Evolutionary conservation across 805 yeast genomes (phyloP), one percentile per base, ranked within the genome.

Genomic region (Hanseniaspora pseudoguilliermondii): DNA sequence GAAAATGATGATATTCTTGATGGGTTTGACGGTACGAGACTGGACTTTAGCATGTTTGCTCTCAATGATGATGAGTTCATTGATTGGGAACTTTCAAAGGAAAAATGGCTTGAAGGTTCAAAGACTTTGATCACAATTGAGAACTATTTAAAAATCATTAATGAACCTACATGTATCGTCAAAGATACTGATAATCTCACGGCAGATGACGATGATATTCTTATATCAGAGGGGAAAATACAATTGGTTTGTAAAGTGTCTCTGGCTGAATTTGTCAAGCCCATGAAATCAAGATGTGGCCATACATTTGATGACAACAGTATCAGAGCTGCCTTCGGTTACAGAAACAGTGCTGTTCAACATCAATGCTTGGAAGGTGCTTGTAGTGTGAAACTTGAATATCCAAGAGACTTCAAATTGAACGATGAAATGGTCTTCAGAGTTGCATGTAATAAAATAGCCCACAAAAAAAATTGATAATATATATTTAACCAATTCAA

Each of bases 181-280:
- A 47, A 40, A 2, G 62, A 58, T 25, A 57, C 56, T 11, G 64
- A 59, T 5, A 60, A 57, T 10, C 57, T 59, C 16, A 76, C 72
- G 16, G 73, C 67, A 7, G 41, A 18, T 9, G 50, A 63, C 40
- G 86, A 82, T 23, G 91, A 83, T 23, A 47, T 85, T 35, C 78
- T 75, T 43, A 75, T 85, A 6, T 80, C 78, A 10, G 95, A 93
- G 56, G 93, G 93, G 40, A 77, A 70, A 39, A 71, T 86, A n/a
- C 80, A 82, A 48, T 64, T 86, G 57, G 75, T 72, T 27, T 88
- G 90, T 64, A 91, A 91, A 0, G 71, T 85, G 15, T 78, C 89
- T 0, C 63, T 76, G 57, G 71, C 74, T 53, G 65, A 71, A 44
- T 83, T 78, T 65, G 70, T 66, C 23, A 68, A 68, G 3, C 93